A percentile compares a stretch with the other conserved stretches of the same genome.
Evolutionary conservation across 2,329 filamentous ascomycete species (phyloP).

Genomic region (Tolypocladium paradoxum): DNA sequence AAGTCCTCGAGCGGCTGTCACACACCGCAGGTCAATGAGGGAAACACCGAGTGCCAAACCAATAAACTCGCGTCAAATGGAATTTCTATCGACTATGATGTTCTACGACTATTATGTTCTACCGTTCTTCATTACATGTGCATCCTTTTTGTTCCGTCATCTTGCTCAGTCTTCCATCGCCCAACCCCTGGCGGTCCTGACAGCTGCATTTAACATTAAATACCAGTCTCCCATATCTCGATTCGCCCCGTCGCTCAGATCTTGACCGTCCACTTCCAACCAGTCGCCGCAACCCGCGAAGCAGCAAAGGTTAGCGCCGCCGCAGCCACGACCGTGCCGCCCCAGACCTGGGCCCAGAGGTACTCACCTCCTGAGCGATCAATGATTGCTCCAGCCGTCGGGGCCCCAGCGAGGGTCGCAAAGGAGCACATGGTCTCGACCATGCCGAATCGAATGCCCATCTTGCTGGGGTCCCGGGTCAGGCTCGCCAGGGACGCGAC

Average conservation of each 20-base stretch:
- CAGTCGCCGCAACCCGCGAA: conserved; percentile 23
- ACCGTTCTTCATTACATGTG: not conserved
- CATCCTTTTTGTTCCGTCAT: not conserved
- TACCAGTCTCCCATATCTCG: not conserved
- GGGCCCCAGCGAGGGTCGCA: conserved; percentile 32
- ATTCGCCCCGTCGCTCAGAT: conserved; percentile 11
- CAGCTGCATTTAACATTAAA: not conserved
- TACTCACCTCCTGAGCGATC: conserved; percentile 27
- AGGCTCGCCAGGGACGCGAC: conserved; percentile 29
- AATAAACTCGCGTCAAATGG: not conserved
- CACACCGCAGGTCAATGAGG: not conserved
- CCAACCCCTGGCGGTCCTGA: not conserved
- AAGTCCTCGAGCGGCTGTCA: conserved; percentile 10
- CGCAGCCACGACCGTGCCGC: conserved; percentile 26
- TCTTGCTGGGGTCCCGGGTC: conserved; percentile 30
- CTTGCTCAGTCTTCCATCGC: not conserved
- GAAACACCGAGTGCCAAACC: not conserved
- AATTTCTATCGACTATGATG: not conserved
- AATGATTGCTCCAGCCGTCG: conserved; percentile 33
- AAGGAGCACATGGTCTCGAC: conserved; percentile 29
- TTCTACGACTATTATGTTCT: not conserved
- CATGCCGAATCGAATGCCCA: conserved; percentile 36
- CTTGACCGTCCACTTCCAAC: conserved; percentile 23
- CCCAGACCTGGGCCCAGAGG: conserved; percentile 36
- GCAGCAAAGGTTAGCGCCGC: conserved; percentile 20